Percentiles rank a stretch among this genome's conserved stretches.
These are phyloP conservation scores for Breviolum minutum DNA, from an alignment of 73 alveolate species.

Conservation along the genomic window DNA sequence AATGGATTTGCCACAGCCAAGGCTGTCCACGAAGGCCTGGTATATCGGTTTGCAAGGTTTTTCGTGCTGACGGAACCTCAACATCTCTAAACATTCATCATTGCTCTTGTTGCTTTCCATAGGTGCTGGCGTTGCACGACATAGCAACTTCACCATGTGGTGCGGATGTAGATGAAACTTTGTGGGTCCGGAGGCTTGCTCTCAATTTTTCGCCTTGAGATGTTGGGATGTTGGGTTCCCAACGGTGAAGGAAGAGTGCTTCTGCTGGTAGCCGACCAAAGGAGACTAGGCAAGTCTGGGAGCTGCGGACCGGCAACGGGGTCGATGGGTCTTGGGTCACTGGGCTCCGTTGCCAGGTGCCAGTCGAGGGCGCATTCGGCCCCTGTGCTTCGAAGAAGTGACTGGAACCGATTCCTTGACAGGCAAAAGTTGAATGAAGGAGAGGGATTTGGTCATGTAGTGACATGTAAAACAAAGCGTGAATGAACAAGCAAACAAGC, in stretches of 20 bases:
- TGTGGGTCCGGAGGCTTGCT: not conserved
- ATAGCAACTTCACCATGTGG: not conserved
- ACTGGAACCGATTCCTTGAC: conserved; percentile 11
- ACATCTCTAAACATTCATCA: not conserved
- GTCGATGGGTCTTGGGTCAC: not conserved
- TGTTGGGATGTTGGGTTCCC: not conserved
- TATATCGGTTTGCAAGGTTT: not conserved
- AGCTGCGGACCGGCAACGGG: not conserved
- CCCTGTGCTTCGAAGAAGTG: not conserved
- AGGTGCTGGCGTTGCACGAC: conserved; percentile 51
- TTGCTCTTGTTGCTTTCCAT: not conserved
- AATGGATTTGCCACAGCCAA: conserved; percentile 2
- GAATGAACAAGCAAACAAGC: too few species aligned
- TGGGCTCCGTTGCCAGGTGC: not conserved
- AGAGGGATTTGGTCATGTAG: too few species aligned
- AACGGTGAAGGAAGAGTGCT: not conserved
- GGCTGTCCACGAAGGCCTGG: conserved; percentile 16
- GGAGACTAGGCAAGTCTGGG: not conserved
- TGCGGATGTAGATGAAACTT: not conserved
- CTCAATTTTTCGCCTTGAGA: not conserved
- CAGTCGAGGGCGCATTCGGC: conserved; percentile 37
- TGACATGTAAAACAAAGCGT: too few species aligned
- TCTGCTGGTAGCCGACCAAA: not conserved
- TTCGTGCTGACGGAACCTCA: not conserved
- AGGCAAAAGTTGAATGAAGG: conserved; percentile 33